Evolutionary conservation across 2,329 filamentous ascomycete genomes (phyloP), one percentile per base, ranked within the genome.

Genomic region (Monilinia fructicola): DNA sequence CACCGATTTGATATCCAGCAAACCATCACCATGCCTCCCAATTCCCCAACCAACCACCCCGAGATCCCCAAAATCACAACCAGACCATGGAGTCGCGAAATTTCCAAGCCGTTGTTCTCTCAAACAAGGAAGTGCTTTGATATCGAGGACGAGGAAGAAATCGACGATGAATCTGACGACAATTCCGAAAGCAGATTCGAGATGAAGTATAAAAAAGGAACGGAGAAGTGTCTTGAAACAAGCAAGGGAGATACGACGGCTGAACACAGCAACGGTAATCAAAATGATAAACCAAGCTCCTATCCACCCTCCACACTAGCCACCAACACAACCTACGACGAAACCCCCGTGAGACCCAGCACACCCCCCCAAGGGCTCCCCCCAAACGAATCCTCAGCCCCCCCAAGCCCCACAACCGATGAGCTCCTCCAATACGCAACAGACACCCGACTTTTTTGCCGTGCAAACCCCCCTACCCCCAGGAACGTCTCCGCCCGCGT

Each of bases 391-490:
- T n/a, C 14, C 1, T 31, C 55, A 0, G 31, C 26, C 1, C 55
- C 55, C 1, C 31, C 31, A 35, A 35, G 31, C 31, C 31, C 31
- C 5, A 59, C 55, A n/a, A 46, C 55, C 4, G 55, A 46, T 3
- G 18, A 59, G 2, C 4, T 59, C 4, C 12, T 59, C 1, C 7
- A 9, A n/a, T 59, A 46, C 10, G 42, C 42, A 1, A 9, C 1
- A 1, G 55, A 46, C 1, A 59, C 18, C 1, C 5, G 6, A 16
- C 55, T 59, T 6, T 6, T 31, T 59, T 7, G 55, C 40, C n/a
- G 0, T 16, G 0, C 1, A 16, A 0, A 0, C n/a, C 0, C 11
- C 44, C 1, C 2, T 3, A 31, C 5, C 3, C 6, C 2, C 0
- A 4, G 1, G 2, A 3, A 1, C 2, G 2, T 6, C 21, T 9